A percentile compares a stretch with the other conserved stretches of the same genome.
Conservation (phyloP, 179 eudicot genomes). For the Silene vulgaris region DNA sequence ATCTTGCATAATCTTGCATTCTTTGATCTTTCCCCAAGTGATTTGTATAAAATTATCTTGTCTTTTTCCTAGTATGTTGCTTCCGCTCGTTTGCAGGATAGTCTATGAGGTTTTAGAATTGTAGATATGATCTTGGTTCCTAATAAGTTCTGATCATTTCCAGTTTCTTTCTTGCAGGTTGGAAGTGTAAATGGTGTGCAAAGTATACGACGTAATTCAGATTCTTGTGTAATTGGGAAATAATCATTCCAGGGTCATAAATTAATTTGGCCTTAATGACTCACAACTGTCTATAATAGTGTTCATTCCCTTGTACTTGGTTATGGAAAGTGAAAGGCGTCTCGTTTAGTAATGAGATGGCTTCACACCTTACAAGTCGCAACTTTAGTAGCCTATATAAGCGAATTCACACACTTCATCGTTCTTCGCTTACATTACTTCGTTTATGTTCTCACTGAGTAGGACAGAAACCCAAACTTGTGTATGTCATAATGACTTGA, state of each 20-base stretch:
- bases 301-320: background rate
- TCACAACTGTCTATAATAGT: background rate
- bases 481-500: too few species aligned
- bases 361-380: background rate
- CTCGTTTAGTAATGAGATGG: background rate
- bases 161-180: background rate
- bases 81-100: too few species aligned
- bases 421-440: background rate
- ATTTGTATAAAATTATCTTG: too few species aligned
- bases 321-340: background rate
- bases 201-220: background rate
- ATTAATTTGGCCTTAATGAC: background rate
- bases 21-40: too few species aligned
- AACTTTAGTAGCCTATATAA: background rate
- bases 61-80: too few species aligned
- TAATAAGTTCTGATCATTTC: background rate
- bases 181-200: background rate
- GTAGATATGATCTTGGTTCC: background rate
- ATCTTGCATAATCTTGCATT: too few species aligned
- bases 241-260: conserved; percentile 7
- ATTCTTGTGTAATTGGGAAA: background rate
- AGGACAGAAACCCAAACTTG: too few species aligned
- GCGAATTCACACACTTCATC: too few species aligned
- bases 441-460: too few species aligned
- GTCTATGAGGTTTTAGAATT: too few species aligned